Evolutionary conservation across 495 filamentous ascomycete species (phyloP).

Genomic region (Amorphotheca resinae): DNA sequence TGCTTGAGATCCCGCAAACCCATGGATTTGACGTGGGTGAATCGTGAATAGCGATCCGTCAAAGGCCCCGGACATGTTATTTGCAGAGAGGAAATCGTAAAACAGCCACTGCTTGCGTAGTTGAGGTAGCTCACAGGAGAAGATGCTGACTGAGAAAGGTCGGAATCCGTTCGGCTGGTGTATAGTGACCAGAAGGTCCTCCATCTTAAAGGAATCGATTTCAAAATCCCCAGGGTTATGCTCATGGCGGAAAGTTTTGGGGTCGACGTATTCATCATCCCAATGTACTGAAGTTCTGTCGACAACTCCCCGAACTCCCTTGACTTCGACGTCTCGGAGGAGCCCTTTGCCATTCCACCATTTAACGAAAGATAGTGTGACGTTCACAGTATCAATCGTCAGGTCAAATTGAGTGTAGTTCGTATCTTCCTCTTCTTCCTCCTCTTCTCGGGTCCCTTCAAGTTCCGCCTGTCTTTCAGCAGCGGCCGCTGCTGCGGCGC

Average conservation of each 20-base stretch:
- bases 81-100: constrained; percentile 92
- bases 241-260: constrained; percentile 73
- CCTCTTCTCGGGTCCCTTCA: constrained; percentile 23
- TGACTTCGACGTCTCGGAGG: constrained; percentile 82
- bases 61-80: constrained; percentile 88
- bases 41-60: constrained; percentile 96
- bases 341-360: constrained; percentile 97
- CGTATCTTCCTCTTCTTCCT: constrained; percentile 64
- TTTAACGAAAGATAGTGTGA: constrained; percentile 91
- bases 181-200: constrained; percentile 82
- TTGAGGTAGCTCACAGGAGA: constrained; percentile 84
- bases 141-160: constrained; percentile 90
- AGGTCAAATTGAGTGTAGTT: constrained; percentile 98
- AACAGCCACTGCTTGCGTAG: constrained; percentile 93
- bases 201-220: constrained; percentile 89
- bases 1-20: constrained; percentile 42
- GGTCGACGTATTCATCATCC: constrained; percentile 59
- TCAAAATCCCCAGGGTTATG: constrained; percentile 92
- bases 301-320: constrained; percentile 90
- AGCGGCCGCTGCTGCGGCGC: constrained; percentile 75
- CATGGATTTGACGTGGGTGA: constrained; percentile 81
- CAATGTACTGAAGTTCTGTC: constrained; percentile 75
- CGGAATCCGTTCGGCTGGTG: constrained; percentile 85
- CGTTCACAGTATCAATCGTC: constrained; percentile 88
- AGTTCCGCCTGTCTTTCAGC: constrained; percentile 45